Percentiles rank a stretch among this genome's conserved stretches.
Conservation (phyloP, 495 filamentous ascomycete genomes). For the Copromyces sp. region DNA sequence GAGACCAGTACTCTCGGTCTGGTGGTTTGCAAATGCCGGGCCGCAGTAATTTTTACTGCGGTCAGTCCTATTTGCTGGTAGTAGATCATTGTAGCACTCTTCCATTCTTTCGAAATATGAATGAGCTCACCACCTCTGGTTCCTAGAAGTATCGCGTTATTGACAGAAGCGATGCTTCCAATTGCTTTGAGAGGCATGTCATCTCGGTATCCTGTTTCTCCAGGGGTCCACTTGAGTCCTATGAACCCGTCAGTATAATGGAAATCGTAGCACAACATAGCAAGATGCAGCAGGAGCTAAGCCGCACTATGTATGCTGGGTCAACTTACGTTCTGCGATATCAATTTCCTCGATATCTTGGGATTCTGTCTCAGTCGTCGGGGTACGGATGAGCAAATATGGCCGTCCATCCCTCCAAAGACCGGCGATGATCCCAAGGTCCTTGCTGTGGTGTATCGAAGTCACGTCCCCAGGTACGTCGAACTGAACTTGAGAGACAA, state of each 20-base stretch:
- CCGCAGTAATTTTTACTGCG: conserved; percentile 13
- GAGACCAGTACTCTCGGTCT: conserved; percentile 15
- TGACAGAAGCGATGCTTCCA: conserved; percentile 22
- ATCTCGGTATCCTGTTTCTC: neutral
- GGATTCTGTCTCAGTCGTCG: neutral
- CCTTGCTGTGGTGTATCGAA: conserved; percentile 19
- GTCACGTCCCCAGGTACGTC: conserved; percentile 31
- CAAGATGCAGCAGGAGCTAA: neutral
- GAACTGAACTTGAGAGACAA: conserved; percentile 15
- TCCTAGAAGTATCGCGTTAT: conserved; percentile 22
- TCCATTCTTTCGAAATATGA: conserved; percentile 12
- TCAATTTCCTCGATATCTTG: conserved; percentile 2
- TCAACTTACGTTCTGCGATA: conserved; percentile 12
- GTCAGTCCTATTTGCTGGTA: conserved; percentile 20
- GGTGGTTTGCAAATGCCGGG: neutral
- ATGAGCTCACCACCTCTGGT: conserved; percentile 38
- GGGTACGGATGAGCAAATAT: conserved; percentile 14
- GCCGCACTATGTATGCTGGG: neutral
- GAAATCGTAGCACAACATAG: neutral
- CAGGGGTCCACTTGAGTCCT: conserved; percentile 2
- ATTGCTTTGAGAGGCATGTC: conserved; percentile 19
- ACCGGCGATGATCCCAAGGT: conserved; percentile 21
- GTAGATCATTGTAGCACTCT: neutral
- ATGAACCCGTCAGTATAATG: neutral
- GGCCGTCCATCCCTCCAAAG: conserved; percentile 18